Base-by-base conservation (phyloP, 768 basidiomycete species). In the Suillus fuscotomentosus region DNA sequence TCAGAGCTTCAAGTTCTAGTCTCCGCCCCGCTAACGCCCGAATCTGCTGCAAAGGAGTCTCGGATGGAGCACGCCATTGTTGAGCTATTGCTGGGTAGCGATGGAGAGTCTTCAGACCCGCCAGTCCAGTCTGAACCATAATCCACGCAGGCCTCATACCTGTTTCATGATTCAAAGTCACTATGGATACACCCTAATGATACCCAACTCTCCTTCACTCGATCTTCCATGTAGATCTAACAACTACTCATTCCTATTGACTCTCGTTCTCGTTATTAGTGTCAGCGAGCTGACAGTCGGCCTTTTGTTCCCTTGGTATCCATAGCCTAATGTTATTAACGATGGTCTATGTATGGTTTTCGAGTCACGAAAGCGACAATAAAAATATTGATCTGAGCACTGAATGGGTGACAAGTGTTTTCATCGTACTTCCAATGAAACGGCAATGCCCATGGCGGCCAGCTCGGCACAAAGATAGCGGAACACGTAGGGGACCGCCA, bases 401-500 rank as follows among this genome's bases (percentile, higher is more conserved):
- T 9, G 56, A 39, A 27, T 34, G 60, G 43, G n/a, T 22, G 47
- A 22, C 48, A 31, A 4, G 6, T 48, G 31, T 50, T 31, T n/a
- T 45, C 60, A 92, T 60, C 76, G 84, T 60, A 96, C 86, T 72
- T 92, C 88, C 57, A 99, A 77, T 56, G 93, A 92, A 60, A 99
- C 84, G 42, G 91, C 87, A 70, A 99, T 98, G 54, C 97, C 97
- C 97, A 99, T 99, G 20, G 94, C 91, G n/a, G 96, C 96, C 69
- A 99, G 80, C 79, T 99, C 97, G 3, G 96, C 92, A 73, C 96
- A 95, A 13, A 98, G 83, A 79, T 95, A 94, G 57, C 94, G 84
- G 78, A 97, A 97, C 60, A 97, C 95, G 71, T 92, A 98, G 8
- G 97, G 97, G 24, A 99, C 86, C 14, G 97, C 97, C 60, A 99